phyloP scores from a whole-genome alignment of 2,329 filamentous ascomycete genomes.

The Epichloe hybrida region DNA sequence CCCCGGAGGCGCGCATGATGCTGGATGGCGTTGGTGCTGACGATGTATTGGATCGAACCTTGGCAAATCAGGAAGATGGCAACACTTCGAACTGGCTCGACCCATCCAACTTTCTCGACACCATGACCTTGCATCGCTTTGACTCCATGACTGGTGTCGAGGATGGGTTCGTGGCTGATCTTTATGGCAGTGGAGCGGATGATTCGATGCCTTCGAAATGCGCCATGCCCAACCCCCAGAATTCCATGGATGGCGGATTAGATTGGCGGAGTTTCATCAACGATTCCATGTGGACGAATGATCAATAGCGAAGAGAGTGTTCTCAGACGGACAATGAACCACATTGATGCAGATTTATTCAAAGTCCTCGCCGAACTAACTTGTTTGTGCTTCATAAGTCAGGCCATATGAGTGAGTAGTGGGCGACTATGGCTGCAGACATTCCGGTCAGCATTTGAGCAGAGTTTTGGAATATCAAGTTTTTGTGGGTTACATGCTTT shows the following conservation, averaged over 20 bases:
- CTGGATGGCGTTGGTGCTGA: slow-evolving; percentile 18
- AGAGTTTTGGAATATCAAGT: no score
- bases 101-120: background rate
- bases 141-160: background rate
- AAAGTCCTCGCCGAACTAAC: background rate
- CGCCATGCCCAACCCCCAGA: background rate
- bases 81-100: background rate
- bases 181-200: background rate
- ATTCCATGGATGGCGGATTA: slow-evolving; percentile 11
- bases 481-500: no score
- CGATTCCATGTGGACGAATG: slow-evolving; percentile 17
- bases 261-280: slow-evolving; percentile 20
- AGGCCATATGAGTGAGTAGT: background rate
- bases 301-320: slow-evolving; percentile 13
- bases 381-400: background rate
- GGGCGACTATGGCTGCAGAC: background rate
- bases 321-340: background rate
- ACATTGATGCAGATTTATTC: background rate
- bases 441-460: background rate
- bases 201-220: slow-evolving; percentile 2
- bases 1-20: slow-evolving; percentile 30
- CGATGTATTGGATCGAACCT: slow-evolving; percentile 10
- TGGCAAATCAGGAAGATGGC: slow-evolving; percentile 9
- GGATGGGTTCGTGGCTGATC: slow-evolving; percentile 1
- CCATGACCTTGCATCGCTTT: slow-evolving; percentile 1